These are phyloP conservation scores for Solanum paucissectum DNA, from an alignment of 257 asterid species.

Conservation along the genomic window DNA sequence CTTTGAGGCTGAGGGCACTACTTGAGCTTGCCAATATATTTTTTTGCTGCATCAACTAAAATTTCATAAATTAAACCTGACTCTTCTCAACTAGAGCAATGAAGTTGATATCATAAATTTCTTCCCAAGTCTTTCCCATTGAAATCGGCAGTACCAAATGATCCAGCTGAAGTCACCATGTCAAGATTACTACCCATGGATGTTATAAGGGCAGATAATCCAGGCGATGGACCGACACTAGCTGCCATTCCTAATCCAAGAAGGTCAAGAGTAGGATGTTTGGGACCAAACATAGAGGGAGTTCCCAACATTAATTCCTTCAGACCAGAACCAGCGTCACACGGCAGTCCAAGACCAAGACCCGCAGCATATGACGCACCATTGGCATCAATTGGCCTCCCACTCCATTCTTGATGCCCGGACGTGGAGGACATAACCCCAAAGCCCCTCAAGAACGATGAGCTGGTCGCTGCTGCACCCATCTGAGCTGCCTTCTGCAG, in stretches of 20 bases:
- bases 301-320: conserved; percentile 85
- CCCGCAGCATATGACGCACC: conserved; percentile 36
- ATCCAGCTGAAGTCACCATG: conserved; percentile 26
- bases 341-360: conserved; percentile 55
- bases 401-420: conserved; percentile 35
- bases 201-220: conserved; percentile 67
- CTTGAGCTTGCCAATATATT: not conserved
- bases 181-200: conserved; percentile 50
- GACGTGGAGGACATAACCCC: conserved; percentile 43
- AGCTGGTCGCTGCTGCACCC: conserved; percentile 52
- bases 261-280: conserved; percentile 75
- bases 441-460: conserved; percentile 54
- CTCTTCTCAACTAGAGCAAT: not conserved
- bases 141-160: conserved; percentile 36
- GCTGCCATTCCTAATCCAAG: conserved; percentile 88
- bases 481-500: conserved; percentile 84
- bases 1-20: not conserved
- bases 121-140: conserved; percentile 39
- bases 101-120: conserved; percentile 14
- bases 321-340: conserved; percentile 53
- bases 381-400: conserved; percentile 27
- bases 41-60: not conserved
- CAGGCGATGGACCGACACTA: conserved; percentile 39
- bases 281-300: conserved; percentile 68
- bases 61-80: not conserved